Evolutionary conservation across 139 green algal genomes (phyloP), one percentile per base, ranked within the genome.

Genomic region (Coccomyxa sp.): DNA sequence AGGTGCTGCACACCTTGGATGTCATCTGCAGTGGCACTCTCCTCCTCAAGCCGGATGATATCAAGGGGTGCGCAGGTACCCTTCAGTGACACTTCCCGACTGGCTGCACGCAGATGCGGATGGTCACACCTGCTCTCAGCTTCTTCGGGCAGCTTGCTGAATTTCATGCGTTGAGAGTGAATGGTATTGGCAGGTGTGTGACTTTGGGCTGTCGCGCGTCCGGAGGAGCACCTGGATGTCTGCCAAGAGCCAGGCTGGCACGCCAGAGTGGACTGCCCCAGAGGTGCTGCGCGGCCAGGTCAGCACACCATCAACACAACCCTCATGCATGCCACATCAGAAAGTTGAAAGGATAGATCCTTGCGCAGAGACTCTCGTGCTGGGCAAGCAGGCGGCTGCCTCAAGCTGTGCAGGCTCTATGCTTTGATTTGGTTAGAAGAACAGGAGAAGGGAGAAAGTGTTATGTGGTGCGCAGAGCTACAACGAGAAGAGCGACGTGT

Each of bases 221-320:
- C 93, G 93, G 79, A 80, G 68, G 39, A 79, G 82, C 36, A 94
- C 90, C 70, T 92, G 86, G 82, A 82, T 95, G 7, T 90, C 85
- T 40, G 77, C 84, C 73, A 89, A 82, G 69, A 83, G 55, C 37
- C 83, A 86, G 82, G 90, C 83, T 12, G 94, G 95, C 37, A 98
- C 95, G 6, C 94, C 95, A 0, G 95, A 98, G 83, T 98, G 95
- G 95, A 98, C 96, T 80, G 95, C 95, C 5, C 95, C 94, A 1
- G 93, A 96, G 79, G 85, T 90, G 71, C 79, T 91, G 35, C 73
- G 81, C 64, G 73, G 39, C 39, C 77, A 88, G 54, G 70, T 29
- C 12, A 18, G 64, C 7, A 22, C n/a, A 10, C n/a, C 64, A 10
- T 29, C 27, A 22, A 18, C 50, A 31, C 50, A 22, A 27, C 44